Evolutionary conservation across 1,139 yeast genomes (phyloP).

Genomic region (Debaryomyces udenii): DNA sequence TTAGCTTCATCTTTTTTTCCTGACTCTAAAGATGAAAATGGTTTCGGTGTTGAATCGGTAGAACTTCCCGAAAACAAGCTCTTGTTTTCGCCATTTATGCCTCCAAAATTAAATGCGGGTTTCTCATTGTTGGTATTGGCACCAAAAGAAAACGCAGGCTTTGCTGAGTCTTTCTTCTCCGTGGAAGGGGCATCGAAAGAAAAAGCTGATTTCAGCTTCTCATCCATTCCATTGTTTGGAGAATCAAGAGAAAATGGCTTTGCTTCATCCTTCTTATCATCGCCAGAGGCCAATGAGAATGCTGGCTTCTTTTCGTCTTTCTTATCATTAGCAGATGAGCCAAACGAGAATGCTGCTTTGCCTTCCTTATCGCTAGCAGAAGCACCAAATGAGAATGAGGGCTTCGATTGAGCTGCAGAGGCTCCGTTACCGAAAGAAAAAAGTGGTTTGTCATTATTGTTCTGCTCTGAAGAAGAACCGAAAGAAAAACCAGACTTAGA

Average conservation of each 20-base stretch:
- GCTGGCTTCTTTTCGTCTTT: constrained; percentile 22
- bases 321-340: background rate
- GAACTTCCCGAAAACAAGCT: constrained; percentile 19
- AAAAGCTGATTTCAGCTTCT: constrained; percentile 2
- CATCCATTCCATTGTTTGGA: constrained; percentile 4
- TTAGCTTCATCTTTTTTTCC: constrained; percentile 16
- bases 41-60: constrained; percentile 8
- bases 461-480: constrained; percentile 14
- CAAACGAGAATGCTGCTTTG: constrained; percentile 18
- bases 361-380: constrained; percentile 2
- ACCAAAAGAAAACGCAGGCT: constrained; percentile 24
- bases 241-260: constrained; percentile 34
- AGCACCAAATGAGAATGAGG: constrained; percentile 19
- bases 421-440: constrained; percentile 13
- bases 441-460: constrained; percentile 10
- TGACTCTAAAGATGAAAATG: constrained; percentile 6
- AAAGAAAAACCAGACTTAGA: constrained; percentile 23
- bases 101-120: background rate
- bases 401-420: constrained; percentile 15
- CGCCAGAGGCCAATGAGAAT: constrained; percentile 26
- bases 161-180: constrained; percentile 12
- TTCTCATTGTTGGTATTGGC: constrained; percentile 10
- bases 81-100: background rate
- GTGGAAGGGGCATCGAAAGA: constrained; percentile 2
- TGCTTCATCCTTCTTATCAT: constrained; percentile 2